Base-by-base conservation (phyloP, 306 rosid genomes). In the Lathyrus sativus region DNA sequence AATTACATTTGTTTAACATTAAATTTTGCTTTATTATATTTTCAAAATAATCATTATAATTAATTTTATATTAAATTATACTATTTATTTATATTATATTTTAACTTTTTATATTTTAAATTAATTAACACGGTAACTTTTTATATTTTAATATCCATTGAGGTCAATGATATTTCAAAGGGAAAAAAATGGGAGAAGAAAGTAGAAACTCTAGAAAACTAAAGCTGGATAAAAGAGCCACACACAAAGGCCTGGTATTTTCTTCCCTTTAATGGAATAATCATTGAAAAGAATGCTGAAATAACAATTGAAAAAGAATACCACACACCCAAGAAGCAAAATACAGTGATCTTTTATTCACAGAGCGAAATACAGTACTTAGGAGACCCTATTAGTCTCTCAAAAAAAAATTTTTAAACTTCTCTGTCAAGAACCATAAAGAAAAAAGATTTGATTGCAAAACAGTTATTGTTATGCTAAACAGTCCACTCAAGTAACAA, bases 151-250 rank as follows among this genome's bases (percentile, higher is more conserved):
- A 44, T 53, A 46, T 60, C n/a, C 50, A 17, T 66, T 48, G 66
- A 29, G 39, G 54, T 53, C 39, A 28, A 38, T 13, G 63, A 69
- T 43, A 49, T 33, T 70, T 53, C 5, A 37, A 48, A 68, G 58
- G 11, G 18, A 35, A 12, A 6, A 42, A 26, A 37, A 19, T 22
- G 9, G 9, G 74, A 48, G 63, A 24, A n/a, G n/a, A n/a, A n/a
- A 50, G 28, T 18, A 55, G 37, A 58, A 26, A 44, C 48, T 55
- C 63, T 29, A 37, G 46, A 66, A 62, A 72, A n/a, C 13, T 41
- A 43, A 53, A 59, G 44, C 44, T 35, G 44, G 28, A 19, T 9
- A 49, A 28, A 11, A 31, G 55, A 41, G 22, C 54, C 11, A 57
- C 38, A 57, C 28, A 42, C 54, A 39, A 24, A 15, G 22, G 22